A percentile compares a stretch with the other conserved stretches of the same genome.
Evolutionary conservation across 2,329 filamentous ascomycete species (phyloP).

Genomic region (Penicillium sp.): DNA sequence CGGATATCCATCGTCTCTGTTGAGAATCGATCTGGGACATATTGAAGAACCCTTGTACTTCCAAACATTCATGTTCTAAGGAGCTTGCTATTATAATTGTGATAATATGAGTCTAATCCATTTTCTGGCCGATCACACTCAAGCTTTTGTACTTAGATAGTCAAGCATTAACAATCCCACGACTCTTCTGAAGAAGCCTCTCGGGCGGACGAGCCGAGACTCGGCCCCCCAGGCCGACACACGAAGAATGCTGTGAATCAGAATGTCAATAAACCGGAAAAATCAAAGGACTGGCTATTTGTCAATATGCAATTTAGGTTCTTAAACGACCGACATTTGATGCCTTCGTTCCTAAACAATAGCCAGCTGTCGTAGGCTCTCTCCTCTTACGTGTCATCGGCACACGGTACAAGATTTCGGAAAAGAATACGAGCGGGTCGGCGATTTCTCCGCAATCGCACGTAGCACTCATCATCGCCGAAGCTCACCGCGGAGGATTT

Average conservation of each 20-base stretch:
- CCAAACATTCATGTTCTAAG: no score
- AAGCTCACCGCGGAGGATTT: slow-evolving; percentile 17
- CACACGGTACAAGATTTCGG: not conserved
- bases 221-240: not conserved
- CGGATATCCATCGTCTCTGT: no score
- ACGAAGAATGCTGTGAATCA: not conserved
- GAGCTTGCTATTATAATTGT: no score
- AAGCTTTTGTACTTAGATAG: no score
- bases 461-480: slow-evolving; percentile 9
- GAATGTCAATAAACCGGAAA: not conserved
- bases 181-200: not conserved
- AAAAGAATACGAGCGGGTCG: slow-evolving; percentile 1
- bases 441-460: slow-evolving; percentile 26
- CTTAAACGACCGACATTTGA: not conserved
- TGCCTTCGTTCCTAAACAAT: not conserved
- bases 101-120: no score
- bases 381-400: not conserved
- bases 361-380: not conserved
- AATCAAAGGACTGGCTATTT: not conserved
- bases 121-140: no score
- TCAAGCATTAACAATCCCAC: no score
- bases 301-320: not conserved
- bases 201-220: not conserved
- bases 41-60: no score
- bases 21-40: no score